A percentile compares a stretch with the other conserved stretches of the same genome.
Evolutionary conservation across 2,329 filamentous ascomycete genomes (phyloP).

Genomic region (Fusarium pseudograminearum): DNA sequence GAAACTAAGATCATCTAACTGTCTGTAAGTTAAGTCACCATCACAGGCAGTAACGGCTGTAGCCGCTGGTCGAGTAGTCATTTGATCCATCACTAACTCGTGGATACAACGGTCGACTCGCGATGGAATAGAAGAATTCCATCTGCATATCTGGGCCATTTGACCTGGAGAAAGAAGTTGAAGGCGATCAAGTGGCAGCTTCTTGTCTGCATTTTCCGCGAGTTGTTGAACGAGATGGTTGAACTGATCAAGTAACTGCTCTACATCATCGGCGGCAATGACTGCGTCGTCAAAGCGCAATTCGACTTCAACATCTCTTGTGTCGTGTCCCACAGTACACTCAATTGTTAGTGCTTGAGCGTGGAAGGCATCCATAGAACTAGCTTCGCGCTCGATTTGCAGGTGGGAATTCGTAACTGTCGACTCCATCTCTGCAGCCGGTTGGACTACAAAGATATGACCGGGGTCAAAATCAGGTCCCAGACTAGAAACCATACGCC

Average conservation of each 20-base stretch:
- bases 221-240: not conserved
- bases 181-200: not conserved
- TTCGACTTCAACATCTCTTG: slow-evolving; percentile 4
- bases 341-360: slow-evolving; percentile 4
- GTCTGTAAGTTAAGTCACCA: not conserved
- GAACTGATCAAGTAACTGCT: not conserved
- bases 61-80: not conserved
- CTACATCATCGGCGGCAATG: not conserved
- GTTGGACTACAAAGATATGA: slow-evolving; percentile 8
- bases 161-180: not conserved
- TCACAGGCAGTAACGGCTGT: not conserved
- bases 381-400: not conserved
- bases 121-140: not conserved
- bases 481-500: slow-evolving; percentile 3
- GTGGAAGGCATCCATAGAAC: slow-evolving; percentile 5
- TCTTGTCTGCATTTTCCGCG: not conserved
- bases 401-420: not conserved
- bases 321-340: slow-evolving; percentile 7
- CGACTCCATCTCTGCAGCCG: not conserved
- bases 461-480: slow-evolving; percentile 6
- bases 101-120: not conserved
- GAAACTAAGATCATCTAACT: not conserved
- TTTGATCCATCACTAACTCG: not conserved
- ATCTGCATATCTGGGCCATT: not conserved
- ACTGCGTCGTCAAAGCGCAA: slow-evolving; percentile 3